Base-by-base conservation (phyloP, 257 asterid species). In the Coffea eugenioides region DNA sequence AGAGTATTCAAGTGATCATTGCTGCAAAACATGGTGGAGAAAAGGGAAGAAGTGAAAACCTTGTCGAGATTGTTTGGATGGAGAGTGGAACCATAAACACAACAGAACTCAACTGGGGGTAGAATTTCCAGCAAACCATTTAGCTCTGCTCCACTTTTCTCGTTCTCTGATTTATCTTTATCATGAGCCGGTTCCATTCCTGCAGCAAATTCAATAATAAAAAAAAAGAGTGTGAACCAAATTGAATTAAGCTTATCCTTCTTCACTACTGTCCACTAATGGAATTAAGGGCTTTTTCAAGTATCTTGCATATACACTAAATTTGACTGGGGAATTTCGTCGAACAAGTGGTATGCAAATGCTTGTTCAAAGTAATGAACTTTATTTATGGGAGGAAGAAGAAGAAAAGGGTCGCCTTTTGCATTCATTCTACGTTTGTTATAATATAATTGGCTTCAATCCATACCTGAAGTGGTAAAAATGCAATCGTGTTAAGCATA, bases 51-150 rank as follows among this genome's bases (percentile, higher is more conserved):
- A 69, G 45, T 66, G 36, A 66, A 77, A 61, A 92, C 97, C 97
- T 95, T 85, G 83, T 89, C 92, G 67, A 59, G 71, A 83, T 95
- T 93, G 89, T 90, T 93, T 27, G 95, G 93, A 85, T 95, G 99
- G 81, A 93, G 97, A 73, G 85, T 85, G 73, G 97, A 95, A 54
- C 98, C 99, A 89, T 93, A 91, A 46, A 90, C 59, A 76, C 97
- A 91, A 78, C 93, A 90, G 80, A 93, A 95, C 43, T 93, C 97
- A 82, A 93, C 93, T 0, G 96, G 94, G 16, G 99, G 98, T 71
- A 93, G 88, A 80, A 77, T 87, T 72, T 90, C 88, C 61, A 95
- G 90, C 74, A 95, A 86, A 83, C 43, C 43, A 39, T 39, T 39
- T 39, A 39, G 43, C 43, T 39, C 43, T 1, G 43, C 81, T 75